phyloP scores from a whole-genome alignment of 768 basidiomycete genomes.

The Strobilomyces dryophilus region DNA sequence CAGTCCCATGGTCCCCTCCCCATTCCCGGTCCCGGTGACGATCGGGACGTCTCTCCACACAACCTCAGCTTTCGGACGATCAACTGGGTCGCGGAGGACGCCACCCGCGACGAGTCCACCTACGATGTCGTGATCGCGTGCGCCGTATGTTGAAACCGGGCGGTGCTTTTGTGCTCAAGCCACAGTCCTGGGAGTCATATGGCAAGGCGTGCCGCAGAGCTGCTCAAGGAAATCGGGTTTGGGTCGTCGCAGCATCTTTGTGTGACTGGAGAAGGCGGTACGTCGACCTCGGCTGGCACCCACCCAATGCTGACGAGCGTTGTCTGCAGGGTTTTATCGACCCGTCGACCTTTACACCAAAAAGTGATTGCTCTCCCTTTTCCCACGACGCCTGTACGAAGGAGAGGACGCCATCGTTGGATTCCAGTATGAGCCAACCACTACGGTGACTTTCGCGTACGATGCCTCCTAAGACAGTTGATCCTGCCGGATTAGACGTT shows the following conservation, averaged over 20 bases:
- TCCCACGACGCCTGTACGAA: too few species aligned
- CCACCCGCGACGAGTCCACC: slow-evolving; percentile 52
- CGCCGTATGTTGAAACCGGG: slow-evolving; percentile 52
- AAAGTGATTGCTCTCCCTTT: slow-evolving; percentile 7
- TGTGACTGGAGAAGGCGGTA: slow-evolving; percentile 61
- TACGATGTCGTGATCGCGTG: slow-evolving; percentile 71
- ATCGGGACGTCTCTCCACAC: slow-evolving; percentile 59
- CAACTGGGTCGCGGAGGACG: slow-evolving; percentile 64
- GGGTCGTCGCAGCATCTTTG: slow-evolving; percentile 44
- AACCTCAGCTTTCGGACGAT: slow-evolving; percentile 69
- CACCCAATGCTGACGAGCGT: slow-evolving; percentile 1
- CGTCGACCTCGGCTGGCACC: slow-evolving; percentile 8
- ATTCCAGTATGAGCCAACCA: slow-evolving; percentile 31
- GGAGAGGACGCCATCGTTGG: too few species aligned
- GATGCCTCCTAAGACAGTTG: too few species aligned
- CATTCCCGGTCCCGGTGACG: slow-evolving; percentile 38
- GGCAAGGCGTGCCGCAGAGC: slow-evolving; percentile 60
- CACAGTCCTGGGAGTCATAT: slow-evolving; percentile 85
- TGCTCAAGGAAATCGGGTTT: slow-evolving; percentile 65
- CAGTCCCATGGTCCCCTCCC: slow-evolving; percentile 75
- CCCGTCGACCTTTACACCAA: slow-evolving; percentile 63
- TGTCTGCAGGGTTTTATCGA: slow-evolving; percentile 17
- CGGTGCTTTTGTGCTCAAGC: slow-evolving; percentile 74
- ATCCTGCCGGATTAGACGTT: too few species aligned
- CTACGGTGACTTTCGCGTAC: too few species aligned